phyloP scores from a whole-genome alignment of 139 green algal genomes.

The Medakamo hakoo region DNA sequence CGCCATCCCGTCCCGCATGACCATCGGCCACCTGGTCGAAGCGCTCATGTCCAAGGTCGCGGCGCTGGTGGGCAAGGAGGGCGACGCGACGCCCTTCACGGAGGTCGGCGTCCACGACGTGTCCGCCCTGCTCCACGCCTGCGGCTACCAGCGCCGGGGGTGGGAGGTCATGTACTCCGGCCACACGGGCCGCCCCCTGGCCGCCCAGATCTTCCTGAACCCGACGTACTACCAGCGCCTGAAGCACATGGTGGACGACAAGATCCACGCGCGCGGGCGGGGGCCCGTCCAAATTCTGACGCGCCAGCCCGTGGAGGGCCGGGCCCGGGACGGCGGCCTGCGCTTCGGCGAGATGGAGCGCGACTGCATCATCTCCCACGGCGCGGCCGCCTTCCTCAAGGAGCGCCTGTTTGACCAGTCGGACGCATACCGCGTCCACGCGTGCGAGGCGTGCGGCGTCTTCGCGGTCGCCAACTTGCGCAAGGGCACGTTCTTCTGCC shows the following conservation, averaged over 20 bases:
- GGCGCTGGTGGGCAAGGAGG: conserved; percentile 67
- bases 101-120: conserved; percentile 93
- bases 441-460: conserved; percentile 67
- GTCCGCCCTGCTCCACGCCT: conserved; percentile 62
- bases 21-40: conserved; percentile 97
- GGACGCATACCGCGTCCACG: conserved; percentile 75
- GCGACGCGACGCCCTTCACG: conserved; percentile 97
- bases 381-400: conserved; percentile 64
- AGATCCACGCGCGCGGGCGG: conserved; percentile 80
- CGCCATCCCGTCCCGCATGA: conserved; percentile 98
- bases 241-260: conserved; percentile 99
- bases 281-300: conserved; percentile 81
- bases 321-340: conserved; percentile 86
- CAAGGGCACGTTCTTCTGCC: conserved; percentile 67
- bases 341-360: conserved; percentile 97
- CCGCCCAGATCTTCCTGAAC: conserved; percentile 79
- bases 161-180: conserved; percentile 96
- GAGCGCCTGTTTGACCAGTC: conserved; percentile 76
- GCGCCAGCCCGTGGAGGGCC: conserved; percentile 88
- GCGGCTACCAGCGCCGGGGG: conserved; percentile 66
- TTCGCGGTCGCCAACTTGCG: conserved; percentile 72
- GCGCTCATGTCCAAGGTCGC: conserved; percentile 94
- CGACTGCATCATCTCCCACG: conserved; percentile 93
- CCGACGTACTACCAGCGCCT: conserved; percentile 99
- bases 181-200: conserved; percentile 64